A percentile compares a stretch with the other conserved stretches of the same genome.
Evolutionary conservation across 1,139 yeast species (phyloP).

Genomic region (Groenewaldozyma sp.): DNA sequence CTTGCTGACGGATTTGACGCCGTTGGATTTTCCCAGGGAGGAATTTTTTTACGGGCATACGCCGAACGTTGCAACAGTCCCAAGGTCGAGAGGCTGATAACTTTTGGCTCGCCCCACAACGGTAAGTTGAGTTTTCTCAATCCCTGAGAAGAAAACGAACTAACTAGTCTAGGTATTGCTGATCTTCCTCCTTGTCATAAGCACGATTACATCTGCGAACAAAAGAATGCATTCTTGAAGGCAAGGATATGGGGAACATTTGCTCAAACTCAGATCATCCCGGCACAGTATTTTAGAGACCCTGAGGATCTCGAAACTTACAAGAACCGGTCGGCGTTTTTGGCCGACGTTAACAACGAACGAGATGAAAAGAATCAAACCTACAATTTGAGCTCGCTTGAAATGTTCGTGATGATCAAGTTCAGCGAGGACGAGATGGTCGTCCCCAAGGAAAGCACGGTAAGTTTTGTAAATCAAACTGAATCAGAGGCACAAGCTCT

Average conservation of each 20-base stretch:
- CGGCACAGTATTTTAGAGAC: conserved; percentile 69
- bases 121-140: conserved; percentile 31
- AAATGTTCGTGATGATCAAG: conserved; percentile 48
- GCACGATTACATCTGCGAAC: conserved; percentile 54
- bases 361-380: conserved; percentile 25
- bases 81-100: conserved; percentile 45
- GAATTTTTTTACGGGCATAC: conserved; percentile 58
- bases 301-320: conserved; percentile 39
- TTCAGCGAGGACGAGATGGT: conserved; percentile 57
- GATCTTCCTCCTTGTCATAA: conserved; percentile 56
- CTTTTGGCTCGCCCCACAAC: conserved; percentile 78
- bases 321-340: conserved; percentile 41
- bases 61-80: conserved; percentile 45
- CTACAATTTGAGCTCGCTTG: conserved; percentile 40
- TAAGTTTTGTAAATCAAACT: conserved; percentile 18
- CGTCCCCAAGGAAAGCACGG: conserved; percentile 65
- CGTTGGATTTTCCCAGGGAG: conserved; percentile 80
- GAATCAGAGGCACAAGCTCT: neutral
- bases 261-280: conserved; percentile 50
- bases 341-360: conserved; percentile 66
- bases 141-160: neutral
- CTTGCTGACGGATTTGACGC: conserved; percentile 55
- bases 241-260: conserved; percentile 51
- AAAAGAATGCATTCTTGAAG: conserved; percentile 46
- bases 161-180: conserved; percentile 32